These are phyloP conservation scores for Vitrella brassicaformis DNA, from an alignment of 73 alveolate species.

Conservation along the genomic window DNA sequence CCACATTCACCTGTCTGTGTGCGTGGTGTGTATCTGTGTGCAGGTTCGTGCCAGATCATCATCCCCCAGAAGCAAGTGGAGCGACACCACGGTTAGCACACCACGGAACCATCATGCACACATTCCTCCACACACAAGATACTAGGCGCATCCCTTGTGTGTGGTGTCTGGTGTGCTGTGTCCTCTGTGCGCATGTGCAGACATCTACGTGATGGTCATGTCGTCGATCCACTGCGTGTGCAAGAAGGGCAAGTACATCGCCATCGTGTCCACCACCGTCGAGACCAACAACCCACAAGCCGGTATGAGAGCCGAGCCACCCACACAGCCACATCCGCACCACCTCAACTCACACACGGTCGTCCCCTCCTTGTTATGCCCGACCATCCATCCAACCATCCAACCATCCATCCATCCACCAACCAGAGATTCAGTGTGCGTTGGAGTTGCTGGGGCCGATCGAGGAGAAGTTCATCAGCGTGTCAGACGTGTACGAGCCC, in stretches of 20 bases:
- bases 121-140: slow-evolving; percentile 42
- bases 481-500: slow-evolving; percentile 53
- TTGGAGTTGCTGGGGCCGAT: slow-evolving; percentile 34
- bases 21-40: too few species aligned
- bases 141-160: slow-evolving; percentile 15
- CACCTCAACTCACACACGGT: too few species aligned
- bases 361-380: too few species aligned
- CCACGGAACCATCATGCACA: too few species aligned
- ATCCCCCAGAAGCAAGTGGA: slow-evolving; percentile 85
- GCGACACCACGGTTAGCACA: slow-evolving; percentile 51
- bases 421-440: slow-evolving; percentile 43
- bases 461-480: slow-evolving; percentile 7
- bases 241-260: slow-evolving; percentile 67
- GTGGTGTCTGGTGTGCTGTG: too few species aligned
- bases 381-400: too few species aligned
- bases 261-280: slow-evolving; percentile 68
- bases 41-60: slow-evolving; percentile 77
- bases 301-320: too few species aligned
- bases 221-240: slow-evolving; percentile 46
- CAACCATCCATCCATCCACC: too few species aligned
- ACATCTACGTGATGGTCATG: slow-evolving; percentile 44
- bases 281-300: slow-evolving; percentile 51
- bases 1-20: too few species aligned
- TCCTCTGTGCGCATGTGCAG: slow-evolving; percentile 8
- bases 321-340: too few species aligned